Evolutionary conservation across 305 asterid genomes (phyloP), one percentile per base, ranked within the genome.

Genomic region (Plantago lanceolata): DNA sequence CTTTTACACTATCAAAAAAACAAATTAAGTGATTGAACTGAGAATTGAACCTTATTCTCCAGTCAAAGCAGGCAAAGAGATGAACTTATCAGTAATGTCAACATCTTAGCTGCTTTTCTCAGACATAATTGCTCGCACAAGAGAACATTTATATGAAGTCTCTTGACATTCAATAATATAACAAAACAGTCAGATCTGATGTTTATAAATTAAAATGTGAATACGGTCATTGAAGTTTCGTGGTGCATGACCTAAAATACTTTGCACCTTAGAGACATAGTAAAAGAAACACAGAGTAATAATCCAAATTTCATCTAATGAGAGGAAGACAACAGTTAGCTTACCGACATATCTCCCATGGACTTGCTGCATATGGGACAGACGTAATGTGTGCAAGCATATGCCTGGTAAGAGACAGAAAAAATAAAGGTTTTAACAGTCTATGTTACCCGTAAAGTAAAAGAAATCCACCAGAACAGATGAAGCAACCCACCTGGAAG

Each of bases 341-440:
- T 82, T 81, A 92, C 99, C 94, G 99, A 93, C 99, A 93, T 89
- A 75, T 93, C 97, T 73, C 99, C 99, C 99, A 93, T 89, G 12
- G 99, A 90, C 77, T 85, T 93, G 90, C 99, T 87, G 84, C 99
- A 93, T 57, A 93, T 87, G 63, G 99, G 99, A 77, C 97, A 89
- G 74, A 83, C 69, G 76, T 93, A 89, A 68, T 87, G 99, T 15
- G 97, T 93, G 73, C 97, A 80, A 56, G 97, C 94, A 75, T 93
- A 93, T 47, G 99, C 99, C 95, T 92, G 90, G 40, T 26, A 63
- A 57, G 73, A 68, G 63, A 15, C 19, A 54, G 67, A 52, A 65
- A 47, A 17, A 44, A 48, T 6, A 35, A 48, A 66, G 19, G 16
- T 20, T 29, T 56, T 69, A 21, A 59, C 24, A 21, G 48, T 43